Base-by-base conservation (phyloP, 179 eudicot species). In the Heliamphora pulchella region DNA sequence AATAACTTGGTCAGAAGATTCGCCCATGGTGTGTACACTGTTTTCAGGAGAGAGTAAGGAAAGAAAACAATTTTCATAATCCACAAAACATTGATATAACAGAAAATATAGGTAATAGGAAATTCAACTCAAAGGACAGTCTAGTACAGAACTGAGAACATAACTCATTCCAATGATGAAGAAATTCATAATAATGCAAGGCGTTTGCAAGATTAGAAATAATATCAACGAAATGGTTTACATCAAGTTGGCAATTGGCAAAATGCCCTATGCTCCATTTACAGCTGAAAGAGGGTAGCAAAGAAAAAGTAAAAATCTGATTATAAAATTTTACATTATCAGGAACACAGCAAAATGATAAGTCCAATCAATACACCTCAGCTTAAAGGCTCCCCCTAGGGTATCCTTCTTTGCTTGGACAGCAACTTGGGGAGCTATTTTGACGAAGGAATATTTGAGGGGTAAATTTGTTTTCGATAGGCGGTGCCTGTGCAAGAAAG, bases 1-100 rank as follows among this genome's bases (percentile, higher is more conserved):
- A 50, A 87, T 65, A 59, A 88, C 85, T 66, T 84, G 85, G 66
- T 89, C 89, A 7, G 84, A 81, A 47, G 80, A 78, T 48, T 75
- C 75, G 18, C 59, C 86, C 89, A 86, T 88, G 71, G 41, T 82
- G 55, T 51, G 51, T 44, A 14, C 11, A 41, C 75, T 44, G 61
- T 61, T 14, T 76, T 64, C 62, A 83, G 41, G 46, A 80, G 58
- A 75, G 4, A 20, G 54, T 4, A 58, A 44, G 48, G 13, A 46
- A 78, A 43, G 7, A 43, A 75, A 43, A 41, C 5, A 2, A 31
- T 3, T n/a, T 76, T n/a, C 31, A 20, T 46, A 46, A 77, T 61
- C 48, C 72, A 18, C 51, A 6, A 62, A 61, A 48, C 15, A 64
- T 64, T 13, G 9, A 77, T 65, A 65, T 20, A 22, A 50, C 58